A percentile compares a stretch with the other conserved stretches of the same genome.
These are phyloP conservation scores for Kernera saxatilis DNA, from an alignment of 345 rosid genomes.

Conservation along the genomic window DNA sequence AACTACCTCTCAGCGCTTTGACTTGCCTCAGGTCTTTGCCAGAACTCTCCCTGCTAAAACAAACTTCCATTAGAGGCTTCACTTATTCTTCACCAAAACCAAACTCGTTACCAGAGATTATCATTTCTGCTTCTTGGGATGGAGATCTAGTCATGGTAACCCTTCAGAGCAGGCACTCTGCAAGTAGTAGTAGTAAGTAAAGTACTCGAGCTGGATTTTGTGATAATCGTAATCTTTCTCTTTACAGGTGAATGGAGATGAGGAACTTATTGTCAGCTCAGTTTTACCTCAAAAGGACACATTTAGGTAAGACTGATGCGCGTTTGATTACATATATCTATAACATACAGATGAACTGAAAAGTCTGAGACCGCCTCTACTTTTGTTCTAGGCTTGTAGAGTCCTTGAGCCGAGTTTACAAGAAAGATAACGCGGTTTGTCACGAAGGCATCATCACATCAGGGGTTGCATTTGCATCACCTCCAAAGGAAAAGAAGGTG, in stretches of 20 bases:
- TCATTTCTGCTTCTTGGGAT: constrained; percentile 56
- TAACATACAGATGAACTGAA: neutral
- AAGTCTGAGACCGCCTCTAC: neutral
- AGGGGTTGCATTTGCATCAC: constrained; percentile 8
- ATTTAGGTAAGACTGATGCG: constrained; percentile 40
- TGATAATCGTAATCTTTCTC: neutral
- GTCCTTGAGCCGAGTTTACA: constrained; percentile 49
- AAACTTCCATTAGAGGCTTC: constrained; percentile 60
- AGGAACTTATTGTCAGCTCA: constrained; percentile 59
- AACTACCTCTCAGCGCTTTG: neutral
- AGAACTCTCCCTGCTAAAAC: constrained; percentile 61
- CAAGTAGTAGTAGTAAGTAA: neutral
- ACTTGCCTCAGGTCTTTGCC: constrained; percentile 60
- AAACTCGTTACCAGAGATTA: constrained; percentile 42
- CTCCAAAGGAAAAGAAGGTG: constrained; percentile 78
- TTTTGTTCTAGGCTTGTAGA: constrained; percentile 49
- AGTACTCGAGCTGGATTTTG: neutral
- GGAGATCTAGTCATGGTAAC: constrained; percentile 79
- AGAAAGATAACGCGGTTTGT: constrained; percentile 35
- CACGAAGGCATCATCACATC: constrained; percentile 33
- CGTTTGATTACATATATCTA: neutral
- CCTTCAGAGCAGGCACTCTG: constrained; percentile 8
- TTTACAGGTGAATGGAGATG: constrained; percentile 68
- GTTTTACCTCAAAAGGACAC: constrained; percentile 50
- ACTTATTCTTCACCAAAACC: constrained; percentile 41